Base-by-base conservation (phyloP, 169 alveolate genomes). In the Cystoisospora suis region DNA sequence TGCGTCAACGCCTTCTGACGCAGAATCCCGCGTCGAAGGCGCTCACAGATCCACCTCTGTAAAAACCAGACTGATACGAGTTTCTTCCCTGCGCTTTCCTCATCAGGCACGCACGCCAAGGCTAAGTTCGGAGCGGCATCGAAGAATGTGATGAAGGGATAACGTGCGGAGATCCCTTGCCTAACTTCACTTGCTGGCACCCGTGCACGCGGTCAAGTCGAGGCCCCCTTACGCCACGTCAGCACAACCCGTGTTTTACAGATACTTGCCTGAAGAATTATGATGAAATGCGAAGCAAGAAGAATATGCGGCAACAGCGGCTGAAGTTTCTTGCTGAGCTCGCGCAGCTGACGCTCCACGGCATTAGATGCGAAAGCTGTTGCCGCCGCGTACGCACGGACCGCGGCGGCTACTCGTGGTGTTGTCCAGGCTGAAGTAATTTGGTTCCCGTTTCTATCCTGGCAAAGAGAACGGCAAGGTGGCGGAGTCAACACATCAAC, bases 281-380 rank as follows among this genome's bases (percentile, higher is more conserved):
- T 23, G 75, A 53, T 46, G 88, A 81, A 38, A 49, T 81, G 88
- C 4, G 88, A n/a, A 15, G 88, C 88, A 46, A 32, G 75, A n/a
- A 81, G 5, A n/a, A 49, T 49, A 27, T 44, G 58, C 49, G 88
- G 88, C 47, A 81, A 53, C 70, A 81, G 70, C 88, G 88, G 88
- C 75, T 81, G 88, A n/a, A 81, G 88, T 0, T 32, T 27, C 12
- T 9, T 17, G 75, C 75, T 81, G 46, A 81, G 75, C 0, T 32
- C 17, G 4, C 61, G 45, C 42, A 81, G 47, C n/a, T 45, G 45
- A 47, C 38, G 34, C 46, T 53, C 53, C 17, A 49, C 88, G 3
- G 70, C 88, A 32, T 70, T 49, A 1, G 88, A 46, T n/a, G 88
- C 88, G 20, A 45, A 38, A 20, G 58, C 58, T 20, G 20, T 34